Evolutionary conservation across 2,329 filamentous ascomycete genomes (phyloP).

Genomic region (Calonectria hawksworthii): DNA sequence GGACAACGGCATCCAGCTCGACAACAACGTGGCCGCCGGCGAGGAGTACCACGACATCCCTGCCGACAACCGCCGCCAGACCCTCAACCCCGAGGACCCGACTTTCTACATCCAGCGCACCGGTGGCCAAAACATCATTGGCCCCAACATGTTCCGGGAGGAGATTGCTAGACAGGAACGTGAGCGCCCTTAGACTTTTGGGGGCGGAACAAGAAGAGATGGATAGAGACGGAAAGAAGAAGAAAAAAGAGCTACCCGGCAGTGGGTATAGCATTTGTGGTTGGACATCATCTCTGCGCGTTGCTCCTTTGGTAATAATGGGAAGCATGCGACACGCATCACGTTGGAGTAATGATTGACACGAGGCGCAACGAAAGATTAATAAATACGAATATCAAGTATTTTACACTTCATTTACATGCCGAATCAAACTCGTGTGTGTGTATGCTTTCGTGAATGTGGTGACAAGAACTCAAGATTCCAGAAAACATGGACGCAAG

Average conservation of each 20-base stretch:
- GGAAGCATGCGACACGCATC: conserved; percentile 20
- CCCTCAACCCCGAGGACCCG: conserved; percentile 62
- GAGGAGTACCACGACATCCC: conserved; percentile 55
- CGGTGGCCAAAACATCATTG: conserved; percentile 36
- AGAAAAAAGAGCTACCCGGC: not conserved
- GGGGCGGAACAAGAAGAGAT: conserved; percentile 25
- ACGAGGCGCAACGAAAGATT: conserved; percentile 40
- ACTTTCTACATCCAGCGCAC: conserved; percentile 55
- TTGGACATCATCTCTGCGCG: conserved; percentile 10
- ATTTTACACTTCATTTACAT: conserved; percentile 21
- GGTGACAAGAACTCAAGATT: not conserved
- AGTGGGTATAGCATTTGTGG: conserved; percentile 9
- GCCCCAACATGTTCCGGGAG: conserved; percentile 63
- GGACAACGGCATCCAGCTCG: conserved; percentile 61
- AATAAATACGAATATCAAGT: conserved; percentile 42
- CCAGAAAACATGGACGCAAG: not conserved
- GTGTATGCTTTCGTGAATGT: not conserved
- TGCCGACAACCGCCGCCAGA: conserved; percentile 53
- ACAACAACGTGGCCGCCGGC: conserved; percentile 47
- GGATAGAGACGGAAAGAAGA: not conserved
- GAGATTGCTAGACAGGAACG: conserved; percentile 63
- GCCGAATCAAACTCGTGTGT: not conserved
- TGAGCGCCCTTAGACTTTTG: conserved; percentile 51
- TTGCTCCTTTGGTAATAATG: conserved; percentile 31
- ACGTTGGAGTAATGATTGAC: conserved; percentile 40